Evolutionary conservation across 2,329 filamentous ascomycete species (phyloP).

Genomic region (Aspergillus uvarum): DNA sequence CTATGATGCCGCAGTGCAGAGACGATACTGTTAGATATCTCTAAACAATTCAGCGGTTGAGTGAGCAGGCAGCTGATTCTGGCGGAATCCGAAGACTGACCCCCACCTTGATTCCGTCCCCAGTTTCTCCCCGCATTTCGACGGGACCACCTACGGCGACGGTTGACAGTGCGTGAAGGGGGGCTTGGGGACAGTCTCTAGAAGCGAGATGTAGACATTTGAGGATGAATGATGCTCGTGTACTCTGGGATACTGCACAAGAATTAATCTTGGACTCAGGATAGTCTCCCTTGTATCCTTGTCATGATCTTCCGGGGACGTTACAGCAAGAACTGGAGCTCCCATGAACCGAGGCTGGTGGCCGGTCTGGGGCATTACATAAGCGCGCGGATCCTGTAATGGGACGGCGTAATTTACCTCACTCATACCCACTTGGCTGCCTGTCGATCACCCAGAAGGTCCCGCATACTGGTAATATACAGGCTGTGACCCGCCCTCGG

Average conservation of each 20-base stretch:
- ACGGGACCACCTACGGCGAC: not conserved
- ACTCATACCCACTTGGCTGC: not conserved
- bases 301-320: too few species aligned
- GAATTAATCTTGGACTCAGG: too few species aligned
- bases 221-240: too few species aligned
- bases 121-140: not conserved
- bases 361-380: not conserved
- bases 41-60: too few species aligned
- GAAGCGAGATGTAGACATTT: too few species aligned
- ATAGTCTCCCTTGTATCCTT: too few species aligned
- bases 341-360: not conserved
- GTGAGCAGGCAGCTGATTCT: not conserved
- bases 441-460: not conserved
- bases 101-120: not conserved
- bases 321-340: not conserved
- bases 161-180: too few species aligned
- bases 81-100: not conserved
- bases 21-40: not conserved
- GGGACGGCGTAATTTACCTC: not conserved
- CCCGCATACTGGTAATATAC: not conserved
- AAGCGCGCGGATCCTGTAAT: not conserved
- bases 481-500: conserved; percentile 7
- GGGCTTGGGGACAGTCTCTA: too few species aligned
- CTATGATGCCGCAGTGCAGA: not conserved
- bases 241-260: too few species aligned